Conservation (phyloP, 2,329 filamentous ascomycete genomes). For the Colletotrichum aenigma region DNA sequence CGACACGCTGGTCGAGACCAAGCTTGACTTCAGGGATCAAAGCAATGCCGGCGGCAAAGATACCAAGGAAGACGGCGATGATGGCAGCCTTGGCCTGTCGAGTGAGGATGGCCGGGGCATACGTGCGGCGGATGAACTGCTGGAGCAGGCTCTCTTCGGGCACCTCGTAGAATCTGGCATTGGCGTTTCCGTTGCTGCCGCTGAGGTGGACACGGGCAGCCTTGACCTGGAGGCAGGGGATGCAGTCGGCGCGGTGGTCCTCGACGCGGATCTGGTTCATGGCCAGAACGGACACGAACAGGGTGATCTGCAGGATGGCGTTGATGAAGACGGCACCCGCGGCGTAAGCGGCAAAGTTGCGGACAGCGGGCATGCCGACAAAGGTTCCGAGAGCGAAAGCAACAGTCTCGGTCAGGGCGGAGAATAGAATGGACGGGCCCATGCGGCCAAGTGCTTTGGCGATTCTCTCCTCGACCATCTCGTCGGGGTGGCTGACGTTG, state of each 20-base stretch:
- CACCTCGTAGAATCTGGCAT: constrained; percentile 70
- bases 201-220: constrained; percentile 72
- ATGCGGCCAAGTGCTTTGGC: constrained; percentile 91
- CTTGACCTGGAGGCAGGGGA: constrained; percentile 85
- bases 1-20: constrained; percentile 92
- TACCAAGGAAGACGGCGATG: constrained; percentile 80
- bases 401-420: constrained; percentile 91
- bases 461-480: constrained; percentile 83
- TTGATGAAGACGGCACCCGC: constrained; percentile 97
- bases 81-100: constrained; percentile 81
- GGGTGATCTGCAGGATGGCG: constrained; percentile 93
- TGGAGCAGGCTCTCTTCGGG: constrained; percentile 86
- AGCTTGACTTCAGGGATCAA: constrained; percentile 84
- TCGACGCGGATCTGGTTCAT: constrained; percentile 93
- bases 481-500: constrained; percentile 89
- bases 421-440: constrained; percentile 95
- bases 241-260: constrained; percentile 85
- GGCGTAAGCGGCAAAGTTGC: constrained; percentile 96
- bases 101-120: constrained; percentile 81
- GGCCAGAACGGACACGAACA: constrained; percentile 91
- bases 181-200: constrained; percentile 61
- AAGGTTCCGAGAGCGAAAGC: constrained; percentile 92
- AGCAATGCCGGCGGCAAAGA: constrained; percentile 85
- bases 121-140: constrained; percentile 86
- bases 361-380: constrained; percentile 96